These are phyloP conservation scores for Aspergillus hortae DNA, from an alignment of 2,329 filamentous ascomycete species.

Conservation along the genomic window DNA sequence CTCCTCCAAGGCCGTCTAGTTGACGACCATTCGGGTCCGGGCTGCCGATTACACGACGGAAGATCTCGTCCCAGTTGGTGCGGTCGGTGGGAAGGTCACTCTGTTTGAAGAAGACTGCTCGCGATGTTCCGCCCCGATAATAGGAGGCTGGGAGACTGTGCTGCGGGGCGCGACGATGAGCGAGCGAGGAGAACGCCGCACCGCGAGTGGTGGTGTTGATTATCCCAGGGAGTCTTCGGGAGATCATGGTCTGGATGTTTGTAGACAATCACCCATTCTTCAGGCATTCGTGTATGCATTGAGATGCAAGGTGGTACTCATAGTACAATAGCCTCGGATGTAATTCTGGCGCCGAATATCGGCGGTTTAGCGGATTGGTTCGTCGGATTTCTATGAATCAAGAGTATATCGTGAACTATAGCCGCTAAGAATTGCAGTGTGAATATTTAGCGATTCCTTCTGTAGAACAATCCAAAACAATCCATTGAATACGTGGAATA, in stretches of 20 bases:
- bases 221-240: not conserved
- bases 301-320: too few relatives aligned
- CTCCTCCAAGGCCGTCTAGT: conserved; percentile 68
- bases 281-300: too few relatives aligned
- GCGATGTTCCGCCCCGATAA: conserved; percentile 67
- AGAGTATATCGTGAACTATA: too few relatives aligned
- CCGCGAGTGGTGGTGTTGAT: not conserved
- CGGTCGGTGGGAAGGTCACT: conserved; percentile 50
- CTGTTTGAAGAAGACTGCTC: conserved; percentile 58
- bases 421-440: too few relatives aligned
- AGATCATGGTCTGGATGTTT: not conserved
- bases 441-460: too few relatives aligned
- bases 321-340: not conserved
- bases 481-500: too few relatives aligned
- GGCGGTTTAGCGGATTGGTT: too few relatives aligned
- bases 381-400: too few relatives aligned
- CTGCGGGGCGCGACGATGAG: conserved; percentile 14
- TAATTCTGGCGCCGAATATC: too few relatives aligned
- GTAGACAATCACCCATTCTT: too few relatives aligned
- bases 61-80: conserved; percentile 51
- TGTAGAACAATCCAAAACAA: too few relatives aligned
- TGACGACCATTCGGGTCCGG: conserved; percentile 66
- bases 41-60: conserved; percentile 59
- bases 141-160: conserved; percentile 52
- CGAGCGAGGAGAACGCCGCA: not conserved